phyloP scores from a whole-genome alignment of 2,329 filamentous ascomycete genomes.

The Sporothrix mexicana region DNA sequence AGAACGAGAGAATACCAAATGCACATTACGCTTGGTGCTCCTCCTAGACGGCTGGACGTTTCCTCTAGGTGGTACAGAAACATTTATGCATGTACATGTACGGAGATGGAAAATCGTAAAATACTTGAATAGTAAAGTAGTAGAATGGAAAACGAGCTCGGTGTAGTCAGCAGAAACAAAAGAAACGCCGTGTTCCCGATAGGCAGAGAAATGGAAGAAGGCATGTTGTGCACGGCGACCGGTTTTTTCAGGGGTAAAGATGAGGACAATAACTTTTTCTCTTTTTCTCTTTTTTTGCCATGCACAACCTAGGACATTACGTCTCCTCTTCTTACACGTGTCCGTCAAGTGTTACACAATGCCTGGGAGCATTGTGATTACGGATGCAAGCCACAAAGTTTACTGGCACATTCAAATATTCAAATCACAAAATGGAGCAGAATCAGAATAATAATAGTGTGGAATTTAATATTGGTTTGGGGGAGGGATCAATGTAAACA shows the following conservation, averaged over 20 bases:
- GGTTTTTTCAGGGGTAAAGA: not conserved
- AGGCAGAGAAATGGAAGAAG: not conserved
- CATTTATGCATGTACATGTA: too few relatives aligned
- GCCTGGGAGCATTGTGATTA: too few relatives aligned
- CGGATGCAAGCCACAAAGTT: not conserved
- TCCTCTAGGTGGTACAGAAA: too few relatives aligned
- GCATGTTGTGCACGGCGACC: not conserved
- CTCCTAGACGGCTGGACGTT: not conserved
- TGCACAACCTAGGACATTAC: not conserved
- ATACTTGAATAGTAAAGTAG: too few relatives aligned
- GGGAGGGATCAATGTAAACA: not conserved
- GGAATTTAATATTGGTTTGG: too few relatives aligned
- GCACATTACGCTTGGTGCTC: not conserved
- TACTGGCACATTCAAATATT: not conserved
- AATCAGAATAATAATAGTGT: not conserved
- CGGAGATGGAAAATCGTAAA: too few relatives aligned
- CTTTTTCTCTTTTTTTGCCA: not conserved
- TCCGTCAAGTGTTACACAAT: too few relatives aligned
- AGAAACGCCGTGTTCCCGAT: conserved; percentile 1
- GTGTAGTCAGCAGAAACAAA: not conserved
- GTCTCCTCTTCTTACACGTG: not conserved
- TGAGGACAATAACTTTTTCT: too few relatives aligned
- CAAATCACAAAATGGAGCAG: not conserved
- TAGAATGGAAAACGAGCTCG: not conserved
- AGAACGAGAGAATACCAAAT: not conserved